Evolutionary conservation across 1,284 basidiomycete species (phyloP), one percentile per base, ranked within the genome.

Genomic region (Kalmanozyma brasiliensis): DNA sequence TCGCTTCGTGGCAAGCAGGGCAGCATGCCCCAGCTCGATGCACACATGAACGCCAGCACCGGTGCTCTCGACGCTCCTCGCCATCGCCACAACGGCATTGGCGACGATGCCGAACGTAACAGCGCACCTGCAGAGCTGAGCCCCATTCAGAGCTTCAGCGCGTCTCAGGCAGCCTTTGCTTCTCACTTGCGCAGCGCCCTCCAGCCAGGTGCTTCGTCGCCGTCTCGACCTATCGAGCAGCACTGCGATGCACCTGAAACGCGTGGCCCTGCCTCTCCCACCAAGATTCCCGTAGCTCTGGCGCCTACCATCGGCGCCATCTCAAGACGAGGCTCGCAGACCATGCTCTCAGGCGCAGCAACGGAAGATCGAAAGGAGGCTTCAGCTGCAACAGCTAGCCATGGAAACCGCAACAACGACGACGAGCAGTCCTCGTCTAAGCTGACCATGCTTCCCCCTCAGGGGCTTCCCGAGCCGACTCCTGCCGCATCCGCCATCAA

Each of bases 101-200:
- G 32, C 14, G 46, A 62, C n/a, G 51, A 60, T 10, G 47, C 33
- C 14, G 58, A 57, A 24, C 53, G 46, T 19, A 65, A 57, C 37
- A 70, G 67, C 42, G 67, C 67, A 1, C 67, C 67, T 22, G 67
- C 67, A 5, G 67, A 70, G 29, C 35, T 66, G 20, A 65, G 67
- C 38, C 62, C 67, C 13, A 63, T 64, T 38, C 37, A 56, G 38
- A 53, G 40, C 47, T 70, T 62, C 23, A 52, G 42, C 45, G 57
- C 57, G 36, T 59, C 61, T 4, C 66, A 69, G 30, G 61, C 52
- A 19, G 57, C 46, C 10, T 40, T 56, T 29, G 56, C 66, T 3
- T 64, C 61, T 8, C 65, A 68, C 24, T 13, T 63, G 35, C 59
- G 57, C 38, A 49, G 34, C 10, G 53, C 53, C 6, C 58, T 67